phyloP scores from a whole-genome alignment of 2,329 filamentous ascomycete species.

The Teratosphaeria zuluensis region DNA sequence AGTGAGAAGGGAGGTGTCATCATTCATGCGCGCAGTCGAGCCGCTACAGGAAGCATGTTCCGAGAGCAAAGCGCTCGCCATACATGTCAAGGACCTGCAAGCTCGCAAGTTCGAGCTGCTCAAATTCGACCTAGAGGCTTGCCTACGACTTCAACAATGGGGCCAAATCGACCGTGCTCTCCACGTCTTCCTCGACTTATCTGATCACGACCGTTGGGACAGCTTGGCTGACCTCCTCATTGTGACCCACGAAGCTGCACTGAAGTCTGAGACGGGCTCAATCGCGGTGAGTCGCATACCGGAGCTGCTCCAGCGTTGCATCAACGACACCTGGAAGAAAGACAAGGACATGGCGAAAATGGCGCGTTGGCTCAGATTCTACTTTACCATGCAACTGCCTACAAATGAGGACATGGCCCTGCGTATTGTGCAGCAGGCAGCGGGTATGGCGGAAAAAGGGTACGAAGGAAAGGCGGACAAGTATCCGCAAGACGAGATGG shows the following conservation, averaged over 20 bases:
- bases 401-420: constrained; percentile 36
- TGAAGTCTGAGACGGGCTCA: constrained; percentile 15
- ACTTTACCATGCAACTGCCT: constrained; percentile 59
- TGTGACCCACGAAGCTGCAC: constrained; percentile 31
- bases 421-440: constrained; percentile 53
- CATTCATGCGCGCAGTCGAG: constrained; percentile 34
- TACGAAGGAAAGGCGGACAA: constrained; percentile 16
- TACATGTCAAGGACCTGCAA: constrained; percentile 22
- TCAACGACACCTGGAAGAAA: constrained; percentile 53
- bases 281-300: constrained; percentile 13
- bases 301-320: constrained; percentile 50
- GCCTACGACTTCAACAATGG: constrained; percentile 57
- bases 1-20: constrained; percentile 50
- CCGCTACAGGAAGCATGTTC: constrained; percentile 35
- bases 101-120: constrained; percentile 48
- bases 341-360: constrained; percentile 50
- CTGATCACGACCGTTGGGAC: constrained; percentile 31
- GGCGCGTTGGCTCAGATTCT: constrained; percentile 67
- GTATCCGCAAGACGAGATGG: constrained; percentile 59
- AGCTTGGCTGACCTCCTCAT: constrained; percentile 39
- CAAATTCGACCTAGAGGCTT: constrained; percentile 71
- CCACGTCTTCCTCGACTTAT: constrained; percentile 25
- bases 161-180: constrained; percentile 55
- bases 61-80: constrained; percentile 23
- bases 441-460: constrained; percentile 37